Evolutionary conservation across 202 grass and related monocot genomes (phyloP), one percentile per base, ranked within the genome.

Genomic region (Carex sylvatica): DNA sequence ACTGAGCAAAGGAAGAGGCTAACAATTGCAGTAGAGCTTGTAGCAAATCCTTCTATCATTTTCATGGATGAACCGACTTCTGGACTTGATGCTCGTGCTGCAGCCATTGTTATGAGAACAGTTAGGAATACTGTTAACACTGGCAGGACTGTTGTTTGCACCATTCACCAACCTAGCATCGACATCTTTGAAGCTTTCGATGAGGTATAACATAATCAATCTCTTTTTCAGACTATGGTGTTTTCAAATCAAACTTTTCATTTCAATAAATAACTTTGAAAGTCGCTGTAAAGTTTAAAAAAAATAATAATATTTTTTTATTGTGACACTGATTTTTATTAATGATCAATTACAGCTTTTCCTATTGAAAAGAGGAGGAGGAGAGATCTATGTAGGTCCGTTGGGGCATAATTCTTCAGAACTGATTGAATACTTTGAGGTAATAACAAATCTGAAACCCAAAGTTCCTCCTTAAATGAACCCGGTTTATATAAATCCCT

Each of bases 41-140:
- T 95, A 19, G 90, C 95, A 55, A 98, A 95, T 65, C 95, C 95
- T 22, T 95, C 95, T 53, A 98, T 98, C 83, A 95, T 98, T 85
- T 98, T 98, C 74, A 93, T 98, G 95, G 95, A 98, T 18, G 95
- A 98, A 85, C 95, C 92, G 36, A 98, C 95, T 81, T 98, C 95
- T 28, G 95, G 92, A 65, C 65, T 98, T 44, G 92, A 98, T 82
- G 95, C 95, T 6, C 94, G 95, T 86, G 95, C 95, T 22, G 92
- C 92, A 61, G 95, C 95, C 46, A 98, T 98, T 33, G 90, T 98
- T 40, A 98, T 98, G 92, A 93, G 95, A 78, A 67, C 95, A 12
- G 95, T 98, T 35, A 91, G 92, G 74, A 98, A 98, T 64, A 94
- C 92, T 0, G 95, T 94, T 1, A 90, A 98, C 66, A 98, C 90